A percentile compares a stretch with the other conserved stretches of the same genome.
phyloP scores from a whole-genome alignment of 2,329 filamentous ascomycete genomes.

The Pestalotiopsis sp. region DNA sequence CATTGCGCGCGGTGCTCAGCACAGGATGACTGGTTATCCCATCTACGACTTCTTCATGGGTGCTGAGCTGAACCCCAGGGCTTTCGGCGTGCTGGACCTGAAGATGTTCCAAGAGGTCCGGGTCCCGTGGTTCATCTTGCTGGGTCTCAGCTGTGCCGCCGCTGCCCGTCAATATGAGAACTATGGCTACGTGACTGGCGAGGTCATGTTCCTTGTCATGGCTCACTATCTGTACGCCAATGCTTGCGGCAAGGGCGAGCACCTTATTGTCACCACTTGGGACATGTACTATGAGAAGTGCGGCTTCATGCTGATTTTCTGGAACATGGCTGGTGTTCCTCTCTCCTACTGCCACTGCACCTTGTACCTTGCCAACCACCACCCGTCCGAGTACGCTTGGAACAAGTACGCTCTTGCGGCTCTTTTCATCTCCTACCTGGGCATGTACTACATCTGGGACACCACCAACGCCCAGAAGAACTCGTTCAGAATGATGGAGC shows the following conservation, averaged over 20 bases:
- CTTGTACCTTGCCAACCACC: conserved; percentile 84
- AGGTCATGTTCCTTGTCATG: conserved; percentile 82
- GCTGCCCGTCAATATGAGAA: conserved; percentile 82
- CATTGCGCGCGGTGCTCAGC: conserved; percentile 75
- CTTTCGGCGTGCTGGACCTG: conserved; percentile 87
- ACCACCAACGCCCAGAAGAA: conserved; percentile 94
- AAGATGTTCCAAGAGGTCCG: conserved; percentile 98
- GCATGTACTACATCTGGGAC: conserved; percentile 91
- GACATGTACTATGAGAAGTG: conserved; percentile 98
- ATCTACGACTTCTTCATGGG: conserved; percentile 96
- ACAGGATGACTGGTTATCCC: conserved; percentile 87
- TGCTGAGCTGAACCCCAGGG: conserved; percentile 83
- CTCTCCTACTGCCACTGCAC: conserved; percentile 94
- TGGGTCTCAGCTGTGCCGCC: conserved; percentile 75
- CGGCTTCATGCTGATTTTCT: conserved; percentile 98
- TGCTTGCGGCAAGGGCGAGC: conserved; percentile 89
- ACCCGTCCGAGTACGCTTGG: conserved; percentile 77
- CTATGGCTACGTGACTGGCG: conserved; percentile 85
- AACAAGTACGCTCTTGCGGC: conserved; percentile 67
- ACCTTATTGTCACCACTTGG: conserved; percentile 88
- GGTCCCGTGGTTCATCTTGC: conserved; percentile 88
- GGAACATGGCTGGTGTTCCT: conserved; percentile 91
- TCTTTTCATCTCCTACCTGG: conserved; percentile 74
- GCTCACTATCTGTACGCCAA: conserved; percentile 93
- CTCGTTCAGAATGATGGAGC: conserved; percentile 80